Base-by-base conservation (phyloP, 345 rosid species). In the Heritiera littoralis region DNA sequence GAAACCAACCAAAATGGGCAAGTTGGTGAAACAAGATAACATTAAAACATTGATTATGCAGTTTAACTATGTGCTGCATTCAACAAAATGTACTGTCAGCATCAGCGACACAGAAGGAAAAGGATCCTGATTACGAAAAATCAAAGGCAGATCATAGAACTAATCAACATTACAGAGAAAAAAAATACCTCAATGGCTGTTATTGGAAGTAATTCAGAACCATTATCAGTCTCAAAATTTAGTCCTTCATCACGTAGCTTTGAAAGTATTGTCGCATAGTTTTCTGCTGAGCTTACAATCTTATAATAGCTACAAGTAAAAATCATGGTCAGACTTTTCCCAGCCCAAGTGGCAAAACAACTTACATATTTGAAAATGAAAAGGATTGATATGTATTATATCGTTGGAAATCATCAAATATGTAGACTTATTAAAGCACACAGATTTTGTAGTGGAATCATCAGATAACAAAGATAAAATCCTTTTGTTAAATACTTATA, bases 141-240 rank as follows among this genome's bases (percentile, higher is more conserved):
- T 23, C 78, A 61, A 74, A 75, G 17, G 66, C 54, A 74, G 38
- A 58, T 10, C 10, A 74, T 11, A 5, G 4, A 12, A 76, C n/a
- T 38, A 23, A 66, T 77, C 13, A 20, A 54, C 38, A 51, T n/a
- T 43, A 32, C 15, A 17, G 51, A 54, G 54, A 49, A 35, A 54
- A 6, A 56, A 51, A 18, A 59, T 86, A 93, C 98, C 97, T 93
- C 99, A 69, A 95, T 79, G 40, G 93, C 79, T 35, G 87, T 75
- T 65, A 91, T 75, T 9, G 98, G 98, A 79, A 95, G 87, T 45
- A 95, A 86, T 86, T 95, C 98, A 18, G 98, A 95, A 84, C 98
- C 99, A 79, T 89, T 93, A 82, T 93, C 99, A 65, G 94, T 89
- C 88, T 93, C 96, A 58, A 91, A 93, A 73, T 79, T 81, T 77